These are phyloP conservation scores for Phoenix dactylifera DNA, from an alignment of 176 grass and related monocot species.

Conservation along the genomic window DNA sequence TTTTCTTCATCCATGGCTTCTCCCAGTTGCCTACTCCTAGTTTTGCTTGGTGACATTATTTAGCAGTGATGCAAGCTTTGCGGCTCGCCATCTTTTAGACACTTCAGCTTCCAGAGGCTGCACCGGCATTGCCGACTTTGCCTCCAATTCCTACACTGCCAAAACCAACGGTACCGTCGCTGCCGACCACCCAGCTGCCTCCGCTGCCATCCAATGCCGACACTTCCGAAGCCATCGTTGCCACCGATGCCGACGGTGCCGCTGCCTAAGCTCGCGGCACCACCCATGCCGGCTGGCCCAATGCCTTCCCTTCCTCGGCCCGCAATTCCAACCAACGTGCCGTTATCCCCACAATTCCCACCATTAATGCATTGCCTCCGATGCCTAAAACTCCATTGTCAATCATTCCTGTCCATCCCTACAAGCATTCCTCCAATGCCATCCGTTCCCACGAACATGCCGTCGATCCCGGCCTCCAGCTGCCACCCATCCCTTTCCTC, in stretches of 20 bases:
- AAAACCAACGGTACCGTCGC: too few relatives aligned
- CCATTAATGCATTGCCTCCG: too few relatives aligned
- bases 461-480: constrained; percentile 40
- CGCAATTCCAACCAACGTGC: background rate
- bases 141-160: constrained; percentile 2
- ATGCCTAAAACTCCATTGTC: too few relatives aligned
- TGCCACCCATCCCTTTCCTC: constrained; percentile 42
- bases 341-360: background rate
- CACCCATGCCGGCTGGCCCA: too few relatives aligned
- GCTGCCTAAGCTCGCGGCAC: too few relatives aligned
- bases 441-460: constrained; percentile 25
- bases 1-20: too few relatives aligned
- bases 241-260: constrained; percentile 3
- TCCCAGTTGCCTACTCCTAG: too few relatives aligned
- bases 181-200: background rate
- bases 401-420: too few relatives aligned
- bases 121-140: constrained; percentile 24
- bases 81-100: too few relatives aligned
- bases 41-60: too few relatives aligned
- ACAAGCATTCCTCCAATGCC: too few relatives aligned
- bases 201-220: constrained; percentile 1
- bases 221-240: constrained; percentile 4
- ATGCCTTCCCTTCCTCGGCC: background rate
- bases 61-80: too few relatives aligned
- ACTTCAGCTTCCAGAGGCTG: constrained; percentile 19